Percentiles rank a stretch among this genome's conserved stretches.
phyloP scores from a whole-genome alignment of 2,329 filamentous ascomycete species.

The Aspergillus sp. region DNA sequence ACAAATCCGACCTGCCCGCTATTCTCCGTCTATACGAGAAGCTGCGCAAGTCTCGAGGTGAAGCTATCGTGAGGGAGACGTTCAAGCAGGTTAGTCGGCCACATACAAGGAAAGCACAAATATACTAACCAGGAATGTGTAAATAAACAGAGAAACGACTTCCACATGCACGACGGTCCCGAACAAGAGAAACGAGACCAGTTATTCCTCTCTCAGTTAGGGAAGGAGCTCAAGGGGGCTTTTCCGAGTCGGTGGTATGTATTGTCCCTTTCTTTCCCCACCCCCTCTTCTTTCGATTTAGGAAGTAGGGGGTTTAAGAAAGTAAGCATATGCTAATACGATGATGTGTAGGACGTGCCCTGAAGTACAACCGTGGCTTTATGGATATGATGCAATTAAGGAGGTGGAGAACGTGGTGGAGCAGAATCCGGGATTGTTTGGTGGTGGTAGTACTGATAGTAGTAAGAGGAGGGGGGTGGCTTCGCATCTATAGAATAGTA shows the following conservation, averaged over 20 bases:
- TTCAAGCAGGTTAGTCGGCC: conserved; percentile 50
- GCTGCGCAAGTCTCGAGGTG: conserved; percentile 51
- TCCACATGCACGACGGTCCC: conserved; percentile 57
- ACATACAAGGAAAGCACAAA: too few species aligned
- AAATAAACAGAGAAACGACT: conserved; percentile 48
- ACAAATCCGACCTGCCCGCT: conserved; percentile 45
- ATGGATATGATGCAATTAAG: conserved; percentile 62
- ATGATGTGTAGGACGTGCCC: conserved; percentile 55
- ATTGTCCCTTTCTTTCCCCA: too few species aligned
- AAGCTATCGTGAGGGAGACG: conserved; percentile 62
- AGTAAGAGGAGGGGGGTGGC: background rate
- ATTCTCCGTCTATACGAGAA: conserved; percentile 49
- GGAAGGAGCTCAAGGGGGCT: conserved; percentile 52
- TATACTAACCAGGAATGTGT: too few species aligned
- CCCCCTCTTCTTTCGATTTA: background rate
- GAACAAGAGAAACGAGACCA: conserved; percentile 61
- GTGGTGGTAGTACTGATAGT: background rate
- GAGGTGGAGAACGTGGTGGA: conserved; percentile 52
- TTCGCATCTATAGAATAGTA: conserved; percentile 7
- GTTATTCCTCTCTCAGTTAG: conserved; percentile 59
- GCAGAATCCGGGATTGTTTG: conserved; percentile 25
- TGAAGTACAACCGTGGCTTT: conserved; percentile 64
- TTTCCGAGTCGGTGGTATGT: conserved; percentile 63
- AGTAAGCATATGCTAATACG: background rate
- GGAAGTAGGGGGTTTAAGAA: background rate